Evolutionary conservation across 495 filamentous ascomycete genomes (phyloP), one percentile per base, ranked within the genome.

Genomic region (Neurospora sp.): DNA sequence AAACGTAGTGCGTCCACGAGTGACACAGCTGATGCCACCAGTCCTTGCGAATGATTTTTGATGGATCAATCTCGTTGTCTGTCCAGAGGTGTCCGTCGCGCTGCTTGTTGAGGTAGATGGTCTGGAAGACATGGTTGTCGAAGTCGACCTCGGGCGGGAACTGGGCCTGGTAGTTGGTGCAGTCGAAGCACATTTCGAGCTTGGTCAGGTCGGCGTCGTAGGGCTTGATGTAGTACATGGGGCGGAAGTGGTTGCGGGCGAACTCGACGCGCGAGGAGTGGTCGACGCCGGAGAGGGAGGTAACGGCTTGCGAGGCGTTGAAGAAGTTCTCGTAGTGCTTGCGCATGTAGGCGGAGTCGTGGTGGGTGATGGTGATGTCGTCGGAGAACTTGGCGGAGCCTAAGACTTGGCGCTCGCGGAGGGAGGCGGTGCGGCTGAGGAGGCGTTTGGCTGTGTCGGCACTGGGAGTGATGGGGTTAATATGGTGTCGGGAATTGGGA

Each of bases 1-100:
- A 85, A 0, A 90, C 79, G 79, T 94, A 95, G 78, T 96, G 93
- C 74, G 92, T 92, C 87, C 89, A 94, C 42, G 89, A 84, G 77
- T 96, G 93, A 23, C 92, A 92, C 31, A 94, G 88, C 79, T 94
- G 93, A 78, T 94, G 93, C 93, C 93, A 95, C 91, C 91, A 93
- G 76, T 94, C 91, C 69, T 85, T 84, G 12, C 87, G 83, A 46
- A 96, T 92, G 39, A 94, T 86, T 75, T 92, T 94, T 62, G 79
- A 79, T 72, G 86, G 78, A 76, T 91, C 88, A 72, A 96, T 94
- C 75, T 91, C 86, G 72, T 89, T 84, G 74, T 90, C 89, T 0
- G 89, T 91, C 92, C 93, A 94, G 2, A 94, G 79, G 37, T 81
- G 73, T 44, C 90, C 80, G 39, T 90, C 85, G 37, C 88, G 82